Base-by-base conservation (phyloP, 768 basidiomycete genomes). In the Lentinula edodes region DNA sequence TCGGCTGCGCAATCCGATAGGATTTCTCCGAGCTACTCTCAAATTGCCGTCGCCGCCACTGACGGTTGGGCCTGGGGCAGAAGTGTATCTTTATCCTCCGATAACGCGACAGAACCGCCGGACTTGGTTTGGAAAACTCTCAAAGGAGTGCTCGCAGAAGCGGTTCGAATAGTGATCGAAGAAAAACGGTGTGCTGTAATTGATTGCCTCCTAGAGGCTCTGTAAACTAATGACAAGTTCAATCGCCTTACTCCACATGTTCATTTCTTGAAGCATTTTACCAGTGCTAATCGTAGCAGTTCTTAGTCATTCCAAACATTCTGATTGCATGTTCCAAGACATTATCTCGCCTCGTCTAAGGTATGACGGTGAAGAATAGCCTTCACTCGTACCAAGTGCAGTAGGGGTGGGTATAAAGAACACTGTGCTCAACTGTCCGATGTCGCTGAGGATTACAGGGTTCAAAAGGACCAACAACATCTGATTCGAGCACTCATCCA, bases 41-140 rank as follows among this genome's bases (percentile, higher is more conserved):
- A 80, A 60, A 84, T 90, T 46, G 89, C 88, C 0, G 81, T 81
- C 2, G 88, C 87, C 0, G 87, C 88, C 0, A 85, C 86, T 6
- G 81, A 80, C 3, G 87, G 87, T 0, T 90, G 88, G 88, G 85
- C 78, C 0, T 86, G 83, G 79, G 78, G 78, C 0, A 73, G 71
- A 54, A 76, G 76, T 4, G 68, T 80, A 12, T 75, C 74, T 9
- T 12, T 56, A 16, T 43, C 41, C 12, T 28, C 41, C 13, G 23
- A 38, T 5, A 41, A 42, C 32, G 12, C 32, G 20, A 20, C 18
- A 18, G 34, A 28, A 28, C 3, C 28, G 28, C 28, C 1, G 36
- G 35, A 34, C 18, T 69, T 66, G 16, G 65, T 67, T 28, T 66
- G 61, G 32, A 60, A 46, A 67, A 65, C 43, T 64, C 69, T 67